Evolutionary conservation across 495 filamentous ascomycete genomes (phyloP).

Genomic region (Aspergillus sclerotioniger): DNA sequence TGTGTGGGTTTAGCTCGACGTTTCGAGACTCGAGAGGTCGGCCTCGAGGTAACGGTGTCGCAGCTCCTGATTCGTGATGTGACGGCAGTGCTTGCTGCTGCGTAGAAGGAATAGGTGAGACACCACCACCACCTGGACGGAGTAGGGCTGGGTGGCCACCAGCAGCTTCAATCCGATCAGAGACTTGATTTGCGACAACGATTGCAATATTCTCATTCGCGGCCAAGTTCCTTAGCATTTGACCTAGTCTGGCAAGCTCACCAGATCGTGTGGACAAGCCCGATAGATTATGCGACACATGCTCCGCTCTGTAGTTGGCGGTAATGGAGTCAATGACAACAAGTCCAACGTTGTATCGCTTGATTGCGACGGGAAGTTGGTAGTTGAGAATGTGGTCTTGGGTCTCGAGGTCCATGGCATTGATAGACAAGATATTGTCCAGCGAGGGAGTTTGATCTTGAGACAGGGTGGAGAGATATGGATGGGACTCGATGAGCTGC

Average conservation of each 20-base stretch:
- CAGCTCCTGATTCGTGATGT: constrained; percentile 19
- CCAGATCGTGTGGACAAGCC: constrained; percentile 51
- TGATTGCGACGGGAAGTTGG: constrained; percentile 83
- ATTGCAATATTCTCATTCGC: constrained; percentile 70
- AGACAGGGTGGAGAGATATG: constrained; percentile 52
- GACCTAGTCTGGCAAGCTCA: constrained; percentile 75
- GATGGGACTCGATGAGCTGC: constrained; percentile 71
- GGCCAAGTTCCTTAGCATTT: constrained; percentile 71
- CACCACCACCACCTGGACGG: constrained; percentile 6
- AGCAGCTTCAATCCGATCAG: constrained; percentile 67
- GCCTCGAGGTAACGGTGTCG: constrained; percentile 23
- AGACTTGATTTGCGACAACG: constrained; percentile 94
- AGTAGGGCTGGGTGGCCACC: constrained; percentile 13
- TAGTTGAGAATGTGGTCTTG: constrained; percentile 93
- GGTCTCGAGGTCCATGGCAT: constrained; percentile 86
- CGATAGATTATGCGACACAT: constrained; percentile 38
- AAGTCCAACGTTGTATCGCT: constrained; percentile 70
- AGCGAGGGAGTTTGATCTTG: constrained; percentile 59
- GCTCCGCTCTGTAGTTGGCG: constrained; percentile 92
- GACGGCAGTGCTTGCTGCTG: constrained; percentile 11
- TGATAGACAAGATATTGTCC: constrained; percentile 67
- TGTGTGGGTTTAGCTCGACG: constrained; percentile 18
- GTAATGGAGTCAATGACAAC: constrained; percentile 87
- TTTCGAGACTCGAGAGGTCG: constrained; percentile 19
- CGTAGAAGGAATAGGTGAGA: constrained; percentile 17